Base-by-base conservation (phyloP, 192 early-diverging fungal genomes). In the Coemansia umbellata region DNA sequence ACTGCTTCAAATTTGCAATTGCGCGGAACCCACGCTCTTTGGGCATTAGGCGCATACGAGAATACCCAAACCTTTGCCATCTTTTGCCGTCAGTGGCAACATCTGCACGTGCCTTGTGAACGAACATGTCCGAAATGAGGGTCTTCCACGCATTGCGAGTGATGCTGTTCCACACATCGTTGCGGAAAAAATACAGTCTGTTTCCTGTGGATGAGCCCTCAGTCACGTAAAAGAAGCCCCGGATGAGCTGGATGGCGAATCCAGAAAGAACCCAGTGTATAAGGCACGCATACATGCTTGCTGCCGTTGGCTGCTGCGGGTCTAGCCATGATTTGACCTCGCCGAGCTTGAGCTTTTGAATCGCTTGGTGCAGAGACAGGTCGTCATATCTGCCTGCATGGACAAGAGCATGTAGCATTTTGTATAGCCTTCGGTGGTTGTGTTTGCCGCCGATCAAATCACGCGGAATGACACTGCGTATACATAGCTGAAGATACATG, bases 31-130 rank as follows among this genome's bases (percentile, higher is more conserved):
- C 89, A 17, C 53, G 42, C 27, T 70, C 77, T 63, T 96, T 96
- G 32, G 92, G 91, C 19, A 96, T 78, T 31, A 96, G 73, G 0
- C 93, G 83, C 11, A 96, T 59, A 37, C 68, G 80, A n/a, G 87
- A 82, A 57, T 74, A 85, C 2, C 52, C 65, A 37, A 79, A 78
- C 0, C 50, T 32, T 43, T 56, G 74, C 23, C 23, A 11, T 7
- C 0, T 28, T 2, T 30, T 22, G 4, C 28, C 33, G 8, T 39
- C 33, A 3, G 17, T 7, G 1, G 28, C 24, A 14, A 39, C 31
- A 19, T 30, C 33, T 8, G 44, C 56, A 1, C 37, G 31, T 22
- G 43, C 13, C 40, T 35, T 58, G 39, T 27, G 47, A 1, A 10
- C 39, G 22, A 69, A 70, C 35, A 80, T 73, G 14, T 55, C 64